Base-by-base conservation (phyloP, 768 basidiomycete species). In the Kwoniella europaea region DNA sequence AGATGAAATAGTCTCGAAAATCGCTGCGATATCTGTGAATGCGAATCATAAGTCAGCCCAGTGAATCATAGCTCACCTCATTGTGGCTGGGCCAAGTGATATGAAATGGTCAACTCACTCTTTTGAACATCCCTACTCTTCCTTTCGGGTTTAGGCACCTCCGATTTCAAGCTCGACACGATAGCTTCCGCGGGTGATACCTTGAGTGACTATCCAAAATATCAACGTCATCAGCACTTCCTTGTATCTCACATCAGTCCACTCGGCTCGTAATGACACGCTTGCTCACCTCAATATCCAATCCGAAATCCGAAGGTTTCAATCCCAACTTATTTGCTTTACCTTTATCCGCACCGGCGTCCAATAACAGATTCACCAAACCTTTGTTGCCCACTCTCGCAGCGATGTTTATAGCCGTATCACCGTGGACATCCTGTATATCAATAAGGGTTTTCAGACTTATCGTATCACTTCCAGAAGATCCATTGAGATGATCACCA, bases 351-450 rank as follows among this genome's bases (percentile, higher is more conserved):
- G 96, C 97, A 13, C 94, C 94, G 9, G 94, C 92, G 78, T 97
- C 95, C 69, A 99, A 77, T 75, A 98, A 83, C 3, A 93, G 90
- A 76, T 91, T 87, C 15, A 98, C 94, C 69, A 98, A 82, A 71
- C 91, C 90, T 71, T 91, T 87, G 82, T 94, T 97, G 1, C 97
- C 97, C 0, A 98, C 91, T 67, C 96, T 85, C 0, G 96, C 95
- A 15, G 96, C 93, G 76, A 98, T 92, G 84, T 97, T 97, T 77
- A 99, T 83, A 7, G 93, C 93, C 0, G 96, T 98, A 80, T 99
- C 97, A 0, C 96, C 97, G 81, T 98, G 91, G 74, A 92, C 90
- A 79, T 99, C 97, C 83, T 93, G 92, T 53, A 96, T 85, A 82
- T 98, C 93, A 12, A 98, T 90, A 62, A 98, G 84, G 4, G 88